Evolutionary conservation across 1,139 yeast species (phyloP), one percentile per base, ranked within the genome.

Genomic region (Hansenula sp.): DNA sequence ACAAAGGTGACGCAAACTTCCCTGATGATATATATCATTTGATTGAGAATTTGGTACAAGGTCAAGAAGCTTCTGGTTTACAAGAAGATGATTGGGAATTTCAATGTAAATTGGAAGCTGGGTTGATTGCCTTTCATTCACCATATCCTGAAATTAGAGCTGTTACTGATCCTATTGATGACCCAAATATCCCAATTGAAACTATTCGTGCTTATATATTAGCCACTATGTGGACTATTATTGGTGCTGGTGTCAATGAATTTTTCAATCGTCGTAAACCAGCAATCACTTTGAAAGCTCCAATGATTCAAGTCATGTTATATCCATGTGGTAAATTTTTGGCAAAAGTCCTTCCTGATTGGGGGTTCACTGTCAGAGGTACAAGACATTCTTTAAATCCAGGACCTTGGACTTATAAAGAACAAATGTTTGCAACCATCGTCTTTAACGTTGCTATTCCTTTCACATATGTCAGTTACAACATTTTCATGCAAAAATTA

Each of bases 111-210:
- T 47, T 69, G 19, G 66, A 67, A 40, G 81, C 80, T 3, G 70
- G 68, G 21, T 53, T 79, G 38, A 60, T 74, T 39, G 65, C 71
- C 36, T 78, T 65, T 53, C 74, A 71, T 55, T 78, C 83, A 1
- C 82, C 84, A 1, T 80, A 80, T 55, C 76, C 81, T 3, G 85
- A 79, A 56, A 82, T 80, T 8, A 66, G 87, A 46, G 68, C 85
- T 9, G 74, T 77, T 25, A 66, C 79, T 24, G 72, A 70, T 37
- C 75, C 79, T 17, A 60, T 58, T 35, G 82, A 78, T 53, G 80
- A 77, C 48, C 71, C 72, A 2, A 52, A 50, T 2, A 57, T 66
- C 25, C 73, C 75, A 6, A 65, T 69, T 45, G 86, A 80, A 56
- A 78, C 85, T 3, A 50, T 75, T 34, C 68, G 85, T 55, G 75